phyloP scores from a whole-genome alignment of 768 basidiomycete genomes.

The Pluteus cervinus region DNA sequence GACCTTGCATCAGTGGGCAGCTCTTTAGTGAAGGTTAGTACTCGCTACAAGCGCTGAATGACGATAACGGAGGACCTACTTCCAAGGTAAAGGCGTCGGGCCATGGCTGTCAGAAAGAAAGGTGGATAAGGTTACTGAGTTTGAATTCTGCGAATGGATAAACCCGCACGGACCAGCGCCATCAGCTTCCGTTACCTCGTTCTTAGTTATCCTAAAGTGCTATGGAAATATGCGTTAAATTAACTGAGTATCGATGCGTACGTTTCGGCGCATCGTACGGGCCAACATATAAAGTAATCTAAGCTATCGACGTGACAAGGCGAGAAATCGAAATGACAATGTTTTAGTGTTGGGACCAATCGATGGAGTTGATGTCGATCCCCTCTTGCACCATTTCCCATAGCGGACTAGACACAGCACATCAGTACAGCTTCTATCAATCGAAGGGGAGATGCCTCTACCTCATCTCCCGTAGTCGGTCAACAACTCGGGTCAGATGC shows the following conservation, averaged over 20 bases:
- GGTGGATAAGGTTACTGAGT: constrained; percentile 34
- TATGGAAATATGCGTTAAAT: no score
- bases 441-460: constrained; percentile 20
- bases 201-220: no score
- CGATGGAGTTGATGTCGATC: constrained; percentile 90
- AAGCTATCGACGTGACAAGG: constrained; percentile 10
- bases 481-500: constrained; percentile 84
- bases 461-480: constrained; percentile 91
- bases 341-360: constrained; percentile 87
- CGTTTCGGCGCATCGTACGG: no score
- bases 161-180: constrained; percentile 49
- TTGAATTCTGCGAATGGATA: constrained; percentile 34
- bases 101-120: constrained; percentile 49
- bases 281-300: constrained; percentile 9
- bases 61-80: constrained; percentile 32
- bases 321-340: constrained; percentile 8
- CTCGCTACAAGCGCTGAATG: constrained; percentile 1
- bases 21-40: constrained; percentile 34
- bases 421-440: constrained; percentile 7
- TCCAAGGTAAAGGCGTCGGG: constrained; percentile 82
- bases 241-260: no score
- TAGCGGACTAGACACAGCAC: constrained; percentile 54
- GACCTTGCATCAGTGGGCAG: constrained; percentile 79
- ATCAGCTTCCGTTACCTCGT: no score
- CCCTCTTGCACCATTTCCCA: constrained; percentile 99